Evolutionary conservation across 2,329 filamentous ascomycete species (phyloP), one percentile per base, ranked within the genome.

Genomic region (Aspergillus sp.): DNA sequence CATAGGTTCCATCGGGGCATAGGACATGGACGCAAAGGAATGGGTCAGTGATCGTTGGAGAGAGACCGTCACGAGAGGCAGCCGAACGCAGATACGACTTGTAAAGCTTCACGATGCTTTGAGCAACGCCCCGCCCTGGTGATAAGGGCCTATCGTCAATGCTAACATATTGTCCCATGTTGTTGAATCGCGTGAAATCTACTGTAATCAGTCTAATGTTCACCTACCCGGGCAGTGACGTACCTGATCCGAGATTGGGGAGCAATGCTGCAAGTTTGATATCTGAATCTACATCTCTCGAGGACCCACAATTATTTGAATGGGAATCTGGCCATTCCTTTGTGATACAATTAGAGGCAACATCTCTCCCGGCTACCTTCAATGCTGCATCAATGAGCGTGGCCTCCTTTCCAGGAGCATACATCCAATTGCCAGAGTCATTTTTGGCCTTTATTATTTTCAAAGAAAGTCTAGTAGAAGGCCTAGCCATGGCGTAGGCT

Each of bases 341-440:
- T 4, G 59, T 66, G 71, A 58, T 67, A 65, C 84, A 88, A 58
- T 81, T 79, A 2, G 79, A 75, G 9, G 79, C 77, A 44, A 81
- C 79, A 5, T 85, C 80, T 40, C 77, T 79, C 2, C 86, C 84
- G 7, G 82, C 71, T 39, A 86, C 73, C 61, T 85, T 86, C 40
- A 82, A 69, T 3, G 80, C 81, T 7, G 83, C 82, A 68, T 87
- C 82, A 60, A 77, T 72, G 2, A 83, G 66, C 39, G 72, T 77
- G 6, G 78, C 75, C 19, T 73, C 74, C 24, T 73, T 61, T 44
- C 79, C 82, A 0, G 85, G 83, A 1, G 81, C 82, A 68, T 87
- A 89, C 13, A 79, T 75, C 75, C 84, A 86, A 46, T 89, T 89
- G 4, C 67, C 72, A 54, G 81, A 80, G 61, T 87, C 81, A 64